These are phyloP conservation scores for Rhynchospora tenuis DNA, from an alignment of 176 grass and related monocot species.

Conservation along the genomic window DNA sequence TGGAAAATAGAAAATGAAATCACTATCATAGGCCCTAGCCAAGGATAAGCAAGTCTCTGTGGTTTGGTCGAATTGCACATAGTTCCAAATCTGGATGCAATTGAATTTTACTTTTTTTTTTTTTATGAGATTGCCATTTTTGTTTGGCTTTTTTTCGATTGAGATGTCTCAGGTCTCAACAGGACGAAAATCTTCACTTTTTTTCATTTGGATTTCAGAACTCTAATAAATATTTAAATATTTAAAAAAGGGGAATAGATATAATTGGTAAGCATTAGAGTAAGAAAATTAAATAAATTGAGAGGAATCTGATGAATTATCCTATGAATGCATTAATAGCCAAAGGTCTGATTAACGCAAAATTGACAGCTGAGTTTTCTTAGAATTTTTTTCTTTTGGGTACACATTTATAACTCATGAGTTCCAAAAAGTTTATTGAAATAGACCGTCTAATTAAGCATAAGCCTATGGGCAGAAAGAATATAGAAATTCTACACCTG, in stretches of 20 bases:
- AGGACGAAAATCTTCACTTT: neutral
- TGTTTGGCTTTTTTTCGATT: neutral
- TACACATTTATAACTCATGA: neutral
- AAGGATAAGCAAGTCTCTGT: slow-evolving; percentile 1
- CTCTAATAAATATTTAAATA: too few species aligned
- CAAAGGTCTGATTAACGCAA: neutral
- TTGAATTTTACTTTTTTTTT: neutral
- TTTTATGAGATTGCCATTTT: neutral
- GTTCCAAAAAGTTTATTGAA: neutral
- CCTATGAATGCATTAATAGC: neutral
- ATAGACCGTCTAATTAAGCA: neutral
- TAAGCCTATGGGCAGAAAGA: neutral
- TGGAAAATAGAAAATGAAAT: neutral
- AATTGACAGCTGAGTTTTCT: neutral
- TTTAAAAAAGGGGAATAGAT: too few species aligned
- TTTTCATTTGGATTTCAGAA: neutral
- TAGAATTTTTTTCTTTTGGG: neutral
- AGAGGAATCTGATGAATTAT: neutral
- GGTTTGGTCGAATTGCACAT: neutral
- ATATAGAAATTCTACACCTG: neutral
- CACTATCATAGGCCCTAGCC: neutral
- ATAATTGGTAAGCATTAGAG: too few species aligned
- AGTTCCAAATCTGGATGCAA: neutral
- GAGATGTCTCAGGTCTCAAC: neutral
- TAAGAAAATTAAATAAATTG: neutral